Percentiles rank a stretch among this genome's conserved stretches.
These are phyloP conservation scores for Rhodotorula mucilaginosa DNA, from an alignment of 1,284 basidiomycete genomes.

Conservation along the genomic window DNA sequence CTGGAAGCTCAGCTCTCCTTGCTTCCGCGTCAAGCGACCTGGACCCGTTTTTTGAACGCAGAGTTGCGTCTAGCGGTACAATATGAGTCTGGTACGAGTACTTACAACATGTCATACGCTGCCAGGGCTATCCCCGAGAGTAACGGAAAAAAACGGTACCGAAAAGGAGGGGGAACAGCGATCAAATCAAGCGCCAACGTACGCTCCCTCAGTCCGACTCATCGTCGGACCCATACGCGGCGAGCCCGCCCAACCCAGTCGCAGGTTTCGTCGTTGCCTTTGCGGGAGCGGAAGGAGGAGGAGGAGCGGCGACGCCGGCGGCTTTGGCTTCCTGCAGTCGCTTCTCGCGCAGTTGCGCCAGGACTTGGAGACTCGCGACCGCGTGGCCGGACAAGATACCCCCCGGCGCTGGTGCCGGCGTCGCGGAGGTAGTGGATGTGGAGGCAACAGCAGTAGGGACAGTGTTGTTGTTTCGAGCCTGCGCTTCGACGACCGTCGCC, in stretches of 20 bases:
- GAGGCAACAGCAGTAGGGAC: not conserved
- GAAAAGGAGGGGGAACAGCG: not conserved
- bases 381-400: conserved; percentile 36
- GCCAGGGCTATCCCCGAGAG: too few species aligned
- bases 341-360: conserved; percentile 28
- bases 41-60: too few species aligned
- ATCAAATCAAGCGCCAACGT: not conserved
- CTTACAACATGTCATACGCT: too few species aligned
- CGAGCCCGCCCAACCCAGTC: conserved; percentile 31
- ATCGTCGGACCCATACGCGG: conserved; percentile 37
- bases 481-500: conserved; percentile 50
- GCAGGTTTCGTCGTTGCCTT: conserved; percentile 4
- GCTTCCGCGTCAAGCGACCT: too few species aligned
- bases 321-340: not conserved
- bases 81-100: too few species aligned
- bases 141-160: too few species aligned
- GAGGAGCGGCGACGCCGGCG: not conserved
- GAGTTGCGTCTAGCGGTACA: too few species aligned
- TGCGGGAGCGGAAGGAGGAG: not conserved
- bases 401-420: not conserved
- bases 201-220: conserved; percentile 13
- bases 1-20: too few species aligned
- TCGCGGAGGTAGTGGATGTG: not conserved
- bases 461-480: conserved; percentile 5
- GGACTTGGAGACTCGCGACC: conserved; percentile 29